These are phyloP conservation scores for Furcasterigmium sp. DNA, from an alignment of 2,329 filamentous ascomycete genomes.

Conservation along the genomic window DNA sequence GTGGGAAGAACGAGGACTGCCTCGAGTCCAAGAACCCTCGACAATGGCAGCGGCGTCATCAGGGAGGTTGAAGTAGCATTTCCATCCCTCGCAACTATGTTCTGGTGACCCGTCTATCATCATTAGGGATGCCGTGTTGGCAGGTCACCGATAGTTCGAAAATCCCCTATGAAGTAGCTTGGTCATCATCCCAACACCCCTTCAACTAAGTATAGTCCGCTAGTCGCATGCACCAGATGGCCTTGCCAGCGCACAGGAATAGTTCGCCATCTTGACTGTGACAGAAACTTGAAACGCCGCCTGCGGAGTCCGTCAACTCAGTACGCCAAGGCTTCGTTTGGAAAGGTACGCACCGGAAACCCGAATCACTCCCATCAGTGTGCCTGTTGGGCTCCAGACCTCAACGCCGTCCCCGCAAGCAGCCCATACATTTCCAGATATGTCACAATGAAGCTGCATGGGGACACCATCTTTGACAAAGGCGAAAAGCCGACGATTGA, in stretches of 20 bases:
- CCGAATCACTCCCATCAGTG: conserved; percentile 34
- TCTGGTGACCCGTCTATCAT: too few species aligned
- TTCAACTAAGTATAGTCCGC: too few species aligned
- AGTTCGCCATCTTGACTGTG: conserved; percentile 35
- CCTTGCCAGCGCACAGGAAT: conserved; percentile 42
- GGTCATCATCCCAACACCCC: too few species aligned
- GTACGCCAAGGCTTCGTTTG: neutral
- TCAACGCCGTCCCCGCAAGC: conserved; percentile 45
- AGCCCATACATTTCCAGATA: conserved; percentile 38
- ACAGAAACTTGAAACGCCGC: conserved; percentile 37
- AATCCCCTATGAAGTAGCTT: too few species aligned
- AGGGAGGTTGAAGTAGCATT: too few species aligned
- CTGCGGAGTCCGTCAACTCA: conserved; percentile 15
- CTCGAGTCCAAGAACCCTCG: too few species aligned
- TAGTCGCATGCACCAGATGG: conserved; percentile 37
- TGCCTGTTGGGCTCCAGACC: conserved; percentile 38
- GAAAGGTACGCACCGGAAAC: conserved; percentile 23
- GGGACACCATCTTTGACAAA: conserved; percentile 41
- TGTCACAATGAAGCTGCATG: conserved; percentile 33
- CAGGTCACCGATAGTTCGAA: too few species aligned
- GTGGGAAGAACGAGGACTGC: too few species aligned
- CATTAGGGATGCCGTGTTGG: too few species aligned
- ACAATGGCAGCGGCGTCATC: too few species aligned
- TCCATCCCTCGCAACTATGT: too few species aligned
- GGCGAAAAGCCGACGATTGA: conserved; percentile 47